Evolutionary conservation across 192 early-diverging fungal genomes (phyloP).

Genomic region (Backusella circina): DNA sequence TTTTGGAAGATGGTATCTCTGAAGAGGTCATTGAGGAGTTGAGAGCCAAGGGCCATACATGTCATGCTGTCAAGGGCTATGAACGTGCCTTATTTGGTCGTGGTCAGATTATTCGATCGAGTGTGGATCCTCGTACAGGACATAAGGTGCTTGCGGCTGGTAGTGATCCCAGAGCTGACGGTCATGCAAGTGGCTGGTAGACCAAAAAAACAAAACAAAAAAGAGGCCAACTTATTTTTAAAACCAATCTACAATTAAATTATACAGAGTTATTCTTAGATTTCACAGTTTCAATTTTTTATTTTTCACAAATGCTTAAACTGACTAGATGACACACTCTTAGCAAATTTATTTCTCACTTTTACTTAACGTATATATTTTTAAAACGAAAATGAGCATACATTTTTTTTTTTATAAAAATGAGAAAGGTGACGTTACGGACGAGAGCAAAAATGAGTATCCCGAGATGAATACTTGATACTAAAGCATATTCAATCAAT

Average conservation of each 20-base stretch:
- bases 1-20: constrained; percentile 63
- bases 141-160: constrained; percentile 47
- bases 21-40: constrained; percentile 42
- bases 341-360: too few relatives aligned
- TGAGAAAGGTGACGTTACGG: too few relatives aligned
- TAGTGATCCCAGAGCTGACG: constrained; percentile 57
- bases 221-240: neutral
- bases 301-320: too few relatives aligned
- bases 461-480: too few relatives aligned
- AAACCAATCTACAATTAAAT: neutral
- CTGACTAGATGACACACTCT: too few relatives aligned
- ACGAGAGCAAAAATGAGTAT: too few relatives aligned
- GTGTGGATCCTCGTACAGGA: constrained; percentile 35
- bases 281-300: too few relatives aligned
- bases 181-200: constrained; percentile 53
- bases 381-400: too few relatives aligned
- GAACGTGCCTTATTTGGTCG: constrained; percentile 62
- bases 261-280: too few relatives aligned
- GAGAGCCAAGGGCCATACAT: constrained; percentile 53
- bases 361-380: too few relatives aligned
- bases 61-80: constrained; percentile 41
- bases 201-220: neutral
- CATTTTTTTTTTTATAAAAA: too few relatives aligned
- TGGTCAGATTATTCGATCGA: constrained; percentile 65
- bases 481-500: too few relatives aligned